Evolutionary conservation across 148 eudicot genomes (phyloP).

Genomic region (Rhododendron ovatum): DNA sequence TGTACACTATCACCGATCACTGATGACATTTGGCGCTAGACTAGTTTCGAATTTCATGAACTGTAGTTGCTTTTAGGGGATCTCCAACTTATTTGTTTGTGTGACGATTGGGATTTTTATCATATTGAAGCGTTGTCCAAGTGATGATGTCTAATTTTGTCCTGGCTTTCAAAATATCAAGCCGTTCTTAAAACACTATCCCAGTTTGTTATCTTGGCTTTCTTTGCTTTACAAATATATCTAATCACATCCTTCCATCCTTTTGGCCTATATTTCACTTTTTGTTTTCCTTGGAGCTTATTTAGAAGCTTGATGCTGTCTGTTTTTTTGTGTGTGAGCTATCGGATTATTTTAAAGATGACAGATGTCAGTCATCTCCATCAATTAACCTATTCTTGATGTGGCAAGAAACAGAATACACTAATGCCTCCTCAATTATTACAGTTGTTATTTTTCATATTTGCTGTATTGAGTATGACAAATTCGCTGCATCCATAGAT

Average conservation of each 20-base stretch:
- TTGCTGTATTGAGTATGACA: slow-evolving; percentile 14
- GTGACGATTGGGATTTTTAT: too few species aligned
- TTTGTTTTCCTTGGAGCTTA: neutral
- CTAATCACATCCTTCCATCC: neutral
- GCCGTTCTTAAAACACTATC: neutral
- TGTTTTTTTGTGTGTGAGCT: neutral
- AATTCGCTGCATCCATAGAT: slow-evolving; percentile 29
- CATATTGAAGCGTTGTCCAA: neutral
- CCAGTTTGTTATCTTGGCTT: neutral
- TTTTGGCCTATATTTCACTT: neutral
- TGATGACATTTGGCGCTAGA: neutral
- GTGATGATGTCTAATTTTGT: neutral
- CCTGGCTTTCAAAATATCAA: neutral
- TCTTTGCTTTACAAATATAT: neutral
- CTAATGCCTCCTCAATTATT: neutral
- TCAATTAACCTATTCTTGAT: neutral
- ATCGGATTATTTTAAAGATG: neutral
- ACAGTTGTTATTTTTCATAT: neutral
- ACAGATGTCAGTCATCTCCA: neutral
- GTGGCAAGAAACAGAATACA: neutral
- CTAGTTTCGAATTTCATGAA: neutral
- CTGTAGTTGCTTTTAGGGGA: neutral
- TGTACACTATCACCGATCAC: neutral
- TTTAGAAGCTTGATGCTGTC: neutral
- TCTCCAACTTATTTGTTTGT: neutral